These are phyloP conservation scores for Hypoxylon intermedium DNA, from an alignment of 495 filamentous ascomycete genomes.

Conservation along the genomic window DNA sequence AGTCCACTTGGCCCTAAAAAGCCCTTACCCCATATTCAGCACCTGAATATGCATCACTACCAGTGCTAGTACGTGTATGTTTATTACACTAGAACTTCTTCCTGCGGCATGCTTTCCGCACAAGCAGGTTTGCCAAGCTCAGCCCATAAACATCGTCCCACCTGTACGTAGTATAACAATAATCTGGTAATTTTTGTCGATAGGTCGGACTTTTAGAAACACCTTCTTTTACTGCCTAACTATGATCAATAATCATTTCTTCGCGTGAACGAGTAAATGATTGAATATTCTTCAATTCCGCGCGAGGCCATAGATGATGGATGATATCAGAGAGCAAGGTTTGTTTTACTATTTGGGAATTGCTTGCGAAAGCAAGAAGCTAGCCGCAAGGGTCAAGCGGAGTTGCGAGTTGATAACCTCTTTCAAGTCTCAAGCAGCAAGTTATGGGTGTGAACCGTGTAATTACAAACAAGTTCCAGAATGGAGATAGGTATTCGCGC, in stretches of 20 bases:
- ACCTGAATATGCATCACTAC: too few relatives aligned
- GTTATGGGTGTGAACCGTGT: conserved; percentile 7
- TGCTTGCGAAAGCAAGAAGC: conserved; percentile 27
- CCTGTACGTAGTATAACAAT: too few relatives aligned
- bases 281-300: conserved; percentile 14
- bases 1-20: too few relatives aligned
- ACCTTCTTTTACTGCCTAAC: not conserved
- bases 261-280: not conserved
- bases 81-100: too few relatives aligned
- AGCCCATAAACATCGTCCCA: too few relatives aligned
- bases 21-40: too few relatives aligned
- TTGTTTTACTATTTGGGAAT: conserved; percentile 26
- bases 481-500: too few relatives aligned
- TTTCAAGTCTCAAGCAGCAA: conserved; percentile 14
- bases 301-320: not conserved
- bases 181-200: not conserved
- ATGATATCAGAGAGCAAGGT: conserved; percentile 29
- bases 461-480: too few relatives aligned
- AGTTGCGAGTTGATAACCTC: conserved; percentile 17
- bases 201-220: not conserved
- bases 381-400: conserved; percentile 24
- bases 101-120: too few relatives aligned
- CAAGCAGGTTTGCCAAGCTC: too few relatives aligned
- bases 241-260: not conserved
- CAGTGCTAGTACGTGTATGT: too few relatives aligned